Evolutionary conservation across 257 asterid genomes (phyloP), one percentile per base, ranked within the genome.

Genomic region (Solanum tarapatanum): DNA sequence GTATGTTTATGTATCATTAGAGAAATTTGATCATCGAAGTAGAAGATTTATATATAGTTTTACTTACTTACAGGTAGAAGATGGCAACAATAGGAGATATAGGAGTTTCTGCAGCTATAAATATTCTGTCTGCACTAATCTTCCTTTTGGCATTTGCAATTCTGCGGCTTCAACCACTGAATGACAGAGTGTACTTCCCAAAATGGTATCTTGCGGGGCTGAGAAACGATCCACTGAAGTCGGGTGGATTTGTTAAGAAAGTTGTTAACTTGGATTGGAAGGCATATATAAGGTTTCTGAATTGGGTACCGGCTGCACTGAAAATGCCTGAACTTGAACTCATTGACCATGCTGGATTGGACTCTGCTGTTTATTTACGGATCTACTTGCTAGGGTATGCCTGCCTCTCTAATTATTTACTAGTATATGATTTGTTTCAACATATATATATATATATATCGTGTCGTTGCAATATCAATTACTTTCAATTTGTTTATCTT

Each of bases 271-370:
- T 97, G 93, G 98, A 97, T 82, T 94, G 98, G 98, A 93, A 93
- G 89, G 90, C 98, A n/a, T 97, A 97, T 89, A 37, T 94, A 89
- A 91, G 93, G 88, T 94, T 95, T 86, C 88, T 96, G 92, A 93
- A 95, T 89, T 97, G 99, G 99, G 94, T 97, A 85, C 98, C 98
- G 8, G 99, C 95, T 89, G 99, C 99, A 8, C 90, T 97, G 11
- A 93, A 88, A 91, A 97, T 97, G 99, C 98, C 99, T 16, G 99
- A 97, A 72, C 93, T 93, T 0, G 98, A 95, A 95, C 96, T 97
- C 48, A 95, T 97, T 69, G 98, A 94, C 41, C 99, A 97, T 77
- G 99, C 99, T 4, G 99, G 99, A 58, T 90, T 97, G 84, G 99
- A 97, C 87, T 97, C 99, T 13, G 97, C 96, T 2, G 96, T 94